Evolutionary conservation across 257 asterid genomes (phyloP).

Genomic region (Fraxinus americana): DNA sequence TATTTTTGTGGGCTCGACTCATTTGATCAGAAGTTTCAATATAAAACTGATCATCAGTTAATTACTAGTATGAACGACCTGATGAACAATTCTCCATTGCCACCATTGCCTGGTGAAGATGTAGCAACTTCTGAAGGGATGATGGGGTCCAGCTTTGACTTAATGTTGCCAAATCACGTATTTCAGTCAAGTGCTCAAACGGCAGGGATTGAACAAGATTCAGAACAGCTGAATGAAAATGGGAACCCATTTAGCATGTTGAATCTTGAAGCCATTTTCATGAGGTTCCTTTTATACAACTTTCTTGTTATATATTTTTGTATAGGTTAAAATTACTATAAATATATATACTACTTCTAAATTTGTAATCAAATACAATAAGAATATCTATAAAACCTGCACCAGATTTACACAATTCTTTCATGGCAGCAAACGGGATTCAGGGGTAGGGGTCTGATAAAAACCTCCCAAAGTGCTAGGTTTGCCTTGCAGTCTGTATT

Average conservation of each 20-base stretch:
- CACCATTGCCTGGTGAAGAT: slow-evolving; percentile 51
- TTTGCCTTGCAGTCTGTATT: not conserved
- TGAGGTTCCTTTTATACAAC: not conserved
- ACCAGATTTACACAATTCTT: not conserved
- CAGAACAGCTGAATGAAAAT: slow-evolving; percentile 18
- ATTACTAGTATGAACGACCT: slow-evolving; percentile 4
- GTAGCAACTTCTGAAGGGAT: slow-evolving; percentile 26
- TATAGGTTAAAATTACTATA: slow-evolving; percentile 21
- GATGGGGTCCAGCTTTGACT: slow-evolving; percentile 44
- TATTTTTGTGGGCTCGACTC: slow-evolving; percentile 29
- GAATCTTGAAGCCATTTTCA: slow-evolving; percentile 53
- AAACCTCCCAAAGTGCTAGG: not conserved
- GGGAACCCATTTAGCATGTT: slow-evolving; percentile 38
- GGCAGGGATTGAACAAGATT: slow-evolving; percentile 17
- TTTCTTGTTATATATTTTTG: slow-evolving; percentile 10
- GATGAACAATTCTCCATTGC: slow-evolving; percentile 27
- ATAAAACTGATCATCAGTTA: not conserved
- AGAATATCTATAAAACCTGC: not conserved
- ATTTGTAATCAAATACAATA: not conserved
- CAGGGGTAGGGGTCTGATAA: not conserved
- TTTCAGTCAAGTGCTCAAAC: slow-evolving; percentile 10
- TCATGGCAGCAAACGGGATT: not conserved
- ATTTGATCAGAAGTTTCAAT: slow-evolving; percentile 22
- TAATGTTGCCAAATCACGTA: slow-evolving; percentile 25
- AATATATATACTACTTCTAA: not conserved